phyloP scores from a whole-genome alignment of 176 grass and related monocot species.

The Leersia perrieri region DNA sequence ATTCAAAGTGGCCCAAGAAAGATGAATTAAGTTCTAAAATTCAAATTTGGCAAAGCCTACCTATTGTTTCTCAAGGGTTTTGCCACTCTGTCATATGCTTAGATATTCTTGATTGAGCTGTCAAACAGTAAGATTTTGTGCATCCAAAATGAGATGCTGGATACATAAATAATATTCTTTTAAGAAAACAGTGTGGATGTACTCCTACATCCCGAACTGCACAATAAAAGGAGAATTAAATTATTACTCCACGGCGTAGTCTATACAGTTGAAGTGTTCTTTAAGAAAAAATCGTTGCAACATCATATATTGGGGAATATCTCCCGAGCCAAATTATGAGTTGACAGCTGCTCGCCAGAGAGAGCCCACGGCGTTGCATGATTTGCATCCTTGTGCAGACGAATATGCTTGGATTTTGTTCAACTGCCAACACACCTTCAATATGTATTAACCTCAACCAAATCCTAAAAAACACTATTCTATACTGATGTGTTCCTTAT shows the following conservation, averaged over 20 bases:
- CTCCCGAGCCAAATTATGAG: background rate
- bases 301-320: background rate
- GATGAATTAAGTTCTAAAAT: too few relatives aligned
- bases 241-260: background rate
- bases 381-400: background rate
- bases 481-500: background rate
- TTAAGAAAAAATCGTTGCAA: background rate
- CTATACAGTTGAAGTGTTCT: background rate
- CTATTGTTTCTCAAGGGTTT: too few relatives aligned
- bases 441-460: background rate
- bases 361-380: background rate
- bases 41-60: too few relatives aligned
- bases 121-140: too few relatives aligned
- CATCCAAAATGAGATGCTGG: background rate
- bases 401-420: background rate
- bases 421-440: too few relatives aligned
- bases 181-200: background rate
- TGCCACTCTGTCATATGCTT: too few relatives aligned
- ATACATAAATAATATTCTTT: background rate
- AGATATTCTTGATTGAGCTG: too few relatives aligned
- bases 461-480: background rate
- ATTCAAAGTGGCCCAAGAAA: too few relatives aligned
- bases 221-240: background rate
- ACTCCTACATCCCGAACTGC: too few relatives aligned
- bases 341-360: background rate